Percentiles rank a stretch among this genome's conserved stretches.
Evolutionary conservation across 1,139 yeast species (phyloP).

Genomic region (Kodamaea arcana): DNA sequence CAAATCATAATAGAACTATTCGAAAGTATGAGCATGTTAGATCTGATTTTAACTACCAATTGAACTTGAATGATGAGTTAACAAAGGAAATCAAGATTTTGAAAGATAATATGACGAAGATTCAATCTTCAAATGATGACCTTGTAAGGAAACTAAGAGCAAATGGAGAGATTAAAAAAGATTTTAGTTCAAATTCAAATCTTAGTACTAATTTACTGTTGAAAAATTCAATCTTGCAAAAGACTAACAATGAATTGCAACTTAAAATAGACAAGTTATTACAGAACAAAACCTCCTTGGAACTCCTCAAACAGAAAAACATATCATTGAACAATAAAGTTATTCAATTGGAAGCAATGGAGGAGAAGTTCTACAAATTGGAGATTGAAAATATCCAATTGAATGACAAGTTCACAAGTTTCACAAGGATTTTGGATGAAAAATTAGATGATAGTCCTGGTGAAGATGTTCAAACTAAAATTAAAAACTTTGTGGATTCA

Average conservation of each 20-base stretch:
- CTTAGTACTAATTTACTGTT: slow-evolving; percentile 24
- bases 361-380: slow-evolving; percentile 45
- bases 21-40: slow-evolving; percentile 28
- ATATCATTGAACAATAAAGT: slow-evolving; percentile 33
- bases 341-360: slow-evolving; percentile 36
- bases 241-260: slow-evolving; percentile 33
- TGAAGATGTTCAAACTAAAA: slow-evolving; percentile 19
- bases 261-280: slow-evolving; percentile 22
- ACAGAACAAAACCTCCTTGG: slow-evolving; percentile 38
- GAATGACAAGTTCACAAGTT: slow-evolving; percentile 37
- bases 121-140: slow-evolving; percentile 39
- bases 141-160: slow-evolving; percentile 41
- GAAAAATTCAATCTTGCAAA: slow-evolving; percentile 28
- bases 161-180: slow-evolving; percentile 2
- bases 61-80: slow-evolving; percentile 27
- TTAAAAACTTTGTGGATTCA: slow-evolving; percentile 28
- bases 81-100: slow-evolving; percentile 20
- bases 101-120: slow-evolving; percentile 18
- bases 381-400: slow-evolving; percentile 52
- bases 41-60: slow-evolving; percentile 28
- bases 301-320: slow-evolving; percentile 38
- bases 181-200: slow-evolving; percentile 7
- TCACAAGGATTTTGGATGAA: slow-evolving; percentile 8
- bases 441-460: slow-evolving; percentile 17
- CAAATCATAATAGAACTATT: slow-evolving; percentile 20